Evolutionary conservation across 805 yeast genomes (phyloP).

Genomic region (Wilhelminamyces savonicus): DNA sequence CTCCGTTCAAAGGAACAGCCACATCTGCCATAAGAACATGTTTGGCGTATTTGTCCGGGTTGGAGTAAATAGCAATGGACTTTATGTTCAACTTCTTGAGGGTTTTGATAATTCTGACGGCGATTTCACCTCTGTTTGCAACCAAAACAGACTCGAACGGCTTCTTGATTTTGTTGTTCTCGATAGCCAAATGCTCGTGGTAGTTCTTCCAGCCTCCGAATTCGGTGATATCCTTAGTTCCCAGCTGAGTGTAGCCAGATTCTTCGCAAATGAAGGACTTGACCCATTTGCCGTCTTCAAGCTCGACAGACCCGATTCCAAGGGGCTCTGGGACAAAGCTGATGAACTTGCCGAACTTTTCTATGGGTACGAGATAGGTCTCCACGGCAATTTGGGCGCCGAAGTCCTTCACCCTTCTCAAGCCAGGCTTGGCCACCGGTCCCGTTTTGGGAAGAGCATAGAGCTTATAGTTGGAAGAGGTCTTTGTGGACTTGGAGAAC

Average conservation of each 20-base stretch:
- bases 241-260: constrained; percentile 64
- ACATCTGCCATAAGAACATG: constrained; percentile 83
- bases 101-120: constrained; percentile 88
- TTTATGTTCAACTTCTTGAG: constrained; percentile 71
- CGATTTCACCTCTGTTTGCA: constrained; percentile 97
- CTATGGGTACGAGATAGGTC: constrained; percentile 75
- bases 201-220: constrained; percentile 87
- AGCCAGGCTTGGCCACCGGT: constrained; percentile 85
- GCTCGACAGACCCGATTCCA: constrained; percentile 90
- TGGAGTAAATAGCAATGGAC: constrained; percentile 86
- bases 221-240: constrained; percentile 74
- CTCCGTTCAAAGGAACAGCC: constrained; percentile 73
- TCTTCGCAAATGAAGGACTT: constrained; percentile 96
- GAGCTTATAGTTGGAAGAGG: constrained; percentile 65
- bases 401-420: constrained; percentile 52
- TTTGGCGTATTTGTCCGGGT: constrained; percentile 81
- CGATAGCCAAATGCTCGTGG: constrained; percentile 29
- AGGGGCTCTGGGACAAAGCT: constrained; percentile 89
- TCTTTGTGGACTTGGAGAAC: constrained; percentile 57
- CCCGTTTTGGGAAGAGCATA: constrained; percentile 82
- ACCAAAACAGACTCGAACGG: constrained; percentile 84
- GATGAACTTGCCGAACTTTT: constrained; percentile 75
- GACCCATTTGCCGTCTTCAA: constrained; percentile 74
- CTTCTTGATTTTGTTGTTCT: constrained; percentile 22
- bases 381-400: constrained; percentile 71